Evolutionary conservation across 176 grass and related monocot genomes (phyloP), one percentile per base, ranked within the genome.

Genomic region (Carex cristatella): DNA sequence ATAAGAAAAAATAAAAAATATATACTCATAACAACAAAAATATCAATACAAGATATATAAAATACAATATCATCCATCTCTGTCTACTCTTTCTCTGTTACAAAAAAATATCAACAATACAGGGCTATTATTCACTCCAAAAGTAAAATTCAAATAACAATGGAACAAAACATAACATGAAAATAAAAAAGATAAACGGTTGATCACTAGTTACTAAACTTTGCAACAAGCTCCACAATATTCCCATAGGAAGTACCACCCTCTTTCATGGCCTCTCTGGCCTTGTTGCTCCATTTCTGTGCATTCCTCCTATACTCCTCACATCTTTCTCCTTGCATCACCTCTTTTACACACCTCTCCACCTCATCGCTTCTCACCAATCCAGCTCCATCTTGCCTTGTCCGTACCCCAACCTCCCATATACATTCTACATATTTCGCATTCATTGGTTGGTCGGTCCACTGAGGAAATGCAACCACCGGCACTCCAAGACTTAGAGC

Each of bases 321-420:
- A 19, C 83, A 76, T 75, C n/a, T 61, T 58, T 88, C 68, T 56
- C 78, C 87, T 66, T 33, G 37, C 89, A 91, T 91, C 68, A 71
- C 35, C 38, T 71, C 42, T 54, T 76, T 54, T 48, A 76, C 71
- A 76, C 71, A 31, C 10, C 42, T 31, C 10, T 8, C n/a, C 23
- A 53, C 46, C 71, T 76, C 71, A 1, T 76, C 46, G 30, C 48
- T 76, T 0, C 11, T 53, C 71, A 76, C 46, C 46, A 76, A 54
- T 54, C 46, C 46, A 27, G 44, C 71, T 30, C 10, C 14, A 2
- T 76, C 19, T 10, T 11, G n/a, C 18, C n/a, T 46, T 76, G 46
- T 76, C 10, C 71, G 71, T 76, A 76, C 71, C 19, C 71, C 71
- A 3, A 76, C 42, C n/a, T 76, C 48, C 71, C 42, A 53, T 54